Evolutionary conservation across 2,329 filamentous ascomycete species (phyloP), one percentile per base, ranked within the genome.

Genomic region (Paracoccidioides lutzii): DNA sequence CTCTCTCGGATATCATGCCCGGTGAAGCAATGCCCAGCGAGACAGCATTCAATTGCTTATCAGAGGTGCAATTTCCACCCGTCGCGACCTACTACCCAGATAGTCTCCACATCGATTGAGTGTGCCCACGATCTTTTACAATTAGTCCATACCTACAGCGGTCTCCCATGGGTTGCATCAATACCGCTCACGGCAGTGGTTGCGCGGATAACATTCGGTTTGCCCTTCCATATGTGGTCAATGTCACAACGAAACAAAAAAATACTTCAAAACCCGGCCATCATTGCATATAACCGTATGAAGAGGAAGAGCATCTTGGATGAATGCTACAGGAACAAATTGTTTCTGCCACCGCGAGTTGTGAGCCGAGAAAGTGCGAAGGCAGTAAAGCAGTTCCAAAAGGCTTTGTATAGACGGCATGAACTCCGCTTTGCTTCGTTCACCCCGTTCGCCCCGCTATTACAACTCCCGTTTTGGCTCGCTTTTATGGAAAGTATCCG

Each of bases 131-230:
- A 67, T 52, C 63, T 77, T 57, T 69, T 81, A 54, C 69, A 76
- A 55, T 61, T 69, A 32, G 61, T 89, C 69, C 78, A 82, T 63
- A 65, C 65, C 28, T 9, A 71, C 43, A 74, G 71, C 14, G 69
- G 72, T 45, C 68, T 82, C 2, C 72, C 79, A 55, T 83, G 80
- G 80, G 76, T 68, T 6, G 69, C 72, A 10, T 75, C 77, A 22
- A 74, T 83, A 44, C 80, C 80, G 4, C 66, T 81, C 54, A 73
- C 78, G 3, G 80, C 80, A 3, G 62, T 82, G 43, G 52, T 76
- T 14, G 69, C 81, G 2, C 77, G 80, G 50, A 70, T 66, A 15
- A 55, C 70, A 5, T 64, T 81, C 52, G 72, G 76, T 44, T 66
- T 78, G 8, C 77, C 78, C 3, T 57, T 79, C 9, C 65, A 76